Percentiles rank a stretch among this genome's conserved stretches.
Evolutionary conservation across 73 alveolate genomes (phyloP).

Genomic region (Breviolum minutum): DNA sequence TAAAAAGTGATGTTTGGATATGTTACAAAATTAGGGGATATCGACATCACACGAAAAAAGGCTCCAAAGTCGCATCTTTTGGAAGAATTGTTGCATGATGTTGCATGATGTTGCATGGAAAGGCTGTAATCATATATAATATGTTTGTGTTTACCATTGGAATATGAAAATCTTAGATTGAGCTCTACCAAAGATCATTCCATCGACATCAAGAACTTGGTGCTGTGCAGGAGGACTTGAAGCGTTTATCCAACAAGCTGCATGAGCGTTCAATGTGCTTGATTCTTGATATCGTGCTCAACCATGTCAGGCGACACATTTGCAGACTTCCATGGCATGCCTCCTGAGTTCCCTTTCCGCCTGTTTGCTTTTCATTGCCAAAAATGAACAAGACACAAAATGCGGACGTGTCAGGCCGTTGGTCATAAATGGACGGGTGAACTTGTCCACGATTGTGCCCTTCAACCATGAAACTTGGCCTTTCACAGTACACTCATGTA

Average conservation of each 20-base stretch:
- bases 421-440: constrained; percentile 37
- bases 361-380: background rate
- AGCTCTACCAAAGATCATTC: too few species aligned
- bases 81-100: too few species aligned
- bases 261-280: constrained; percentile 99
- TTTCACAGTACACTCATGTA: background rate
- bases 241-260: constrained; percentile 97
- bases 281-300: constrained; percentile 99
- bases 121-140: too few species aligned
- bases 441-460: constrained; percentile 50
- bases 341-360: background rate
- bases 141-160: too few species aligned
- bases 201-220: background rate
- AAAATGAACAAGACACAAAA: background rate
- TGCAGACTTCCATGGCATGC: too few species aligned
- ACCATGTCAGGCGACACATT: constrained; percentile 97
- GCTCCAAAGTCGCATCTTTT: too few species aligned
- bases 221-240: constrained; percentile 96
- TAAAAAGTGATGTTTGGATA: too few species aligned
- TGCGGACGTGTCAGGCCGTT: constrained; percentile 15
- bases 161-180: too few species aligned
- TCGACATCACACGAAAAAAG: too few species aligned
- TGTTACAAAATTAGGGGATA: too few species aligned
- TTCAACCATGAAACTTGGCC: constrained; percentile 44
- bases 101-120: too few species aligned